These are phyloP conservation scores for Stachybotrys echinatus DNA, from an alignment of 2,329 filamentous ascomycete species.

Conservation along the genomic window DNA sequence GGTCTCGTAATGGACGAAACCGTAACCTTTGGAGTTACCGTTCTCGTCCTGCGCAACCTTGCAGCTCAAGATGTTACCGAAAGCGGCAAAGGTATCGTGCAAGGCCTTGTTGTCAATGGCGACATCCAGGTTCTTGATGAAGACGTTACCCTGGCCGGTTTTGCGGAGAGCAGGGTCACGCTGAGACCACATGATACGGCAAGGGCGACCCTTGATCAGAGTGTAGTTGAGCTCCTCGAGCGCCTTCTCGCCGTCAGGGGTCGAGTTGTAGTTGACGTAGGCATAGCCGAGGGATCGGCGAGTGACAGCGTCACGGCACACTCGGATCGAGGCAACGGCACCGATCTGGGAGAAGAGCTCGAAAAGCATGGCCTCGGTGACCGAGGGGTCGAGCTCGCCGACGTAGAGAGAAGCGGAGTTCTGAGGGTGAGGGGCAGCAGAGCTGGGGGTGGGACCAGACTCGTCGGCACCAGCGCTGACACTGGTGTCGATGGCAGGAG, in stretches of 20 bases:
- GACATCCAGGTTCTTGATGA: constrained; percentile 99
- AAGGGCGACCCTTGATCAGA: constrained; percentile 95
- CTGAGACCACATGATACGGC: constrained; percentile 99
- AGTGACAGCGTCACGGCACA: constrained; percentile 98
- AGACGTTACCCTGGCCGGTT: constrained; percentile 98
- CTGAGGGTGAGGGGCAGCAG: constrained; percentile 72
- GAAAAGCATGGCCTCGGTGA: constrained; percentile 99
- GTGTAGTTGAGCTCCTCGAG: constrained; percentile 99
- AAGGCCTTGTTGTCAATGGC: constrained; percentile 99
- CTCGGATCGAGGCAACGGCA: constrained; percentile 97
- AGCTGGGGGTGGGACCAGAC: constrained; percentile 66
- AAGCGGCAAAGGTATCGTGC: constrained; percentile 97
- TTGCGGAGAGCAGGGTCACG: constrained; percentile 98
- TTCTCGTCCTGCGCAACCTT: constrained; percentile 98
- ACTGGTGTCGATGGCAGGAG: constrained; percentile 70
- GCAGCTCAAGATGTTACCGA: constrained; percentile 98
- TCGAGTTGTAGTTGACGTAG: constrained; percentile 99
- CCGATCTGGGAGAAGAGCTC: constrained; percentile 99
- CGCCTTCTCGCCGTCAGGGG: constrained; percentile 91
- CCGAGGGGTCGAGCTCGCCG: constrained; percentile 93
- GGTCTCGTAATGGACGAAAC: constrained; percentile 99
- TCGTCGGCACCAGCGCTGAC: constrained; percentile 50
- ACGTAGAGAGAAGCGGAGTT: constrained; percentile 98
- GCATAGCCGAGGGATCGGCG: constrained; percentile 98
- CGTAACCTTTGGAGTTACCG: constrained; percentile 96